phyloP scores from a whole-genome alignment of 148 eudicot genomes.

The Camellia sinensis region DNA sequence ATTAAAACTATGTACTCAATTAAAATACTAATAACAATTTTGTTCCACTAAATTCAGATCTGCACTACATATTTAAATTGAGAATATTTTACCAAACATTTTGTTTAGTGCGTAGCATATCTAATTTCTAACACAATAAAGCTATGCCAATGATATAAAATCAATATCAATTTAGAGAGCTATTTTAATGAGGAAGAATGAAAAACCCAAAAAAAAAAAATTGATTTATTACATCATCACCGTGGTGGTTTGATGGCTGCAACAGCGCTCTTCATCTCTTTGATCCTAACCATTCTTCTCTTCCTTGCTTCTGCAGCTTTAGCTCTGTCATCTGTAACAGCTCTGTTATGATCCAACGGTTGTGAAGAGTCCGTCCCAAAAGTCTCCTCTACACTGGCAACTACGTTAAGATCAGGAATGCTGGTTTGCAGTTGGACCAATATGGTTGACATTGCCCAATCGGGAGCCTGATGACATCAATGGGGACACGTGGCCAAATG shows the following conservation, averaged over 20 bases:
- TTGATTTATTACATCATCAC: background rate
- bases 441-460: background rate
- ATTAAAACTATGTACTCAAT: too few species aligned
- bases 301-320: slow-evolving; percentile 24
- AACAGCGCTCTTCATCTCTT: slow-evolving; percentile 17
- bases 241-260: background rate
- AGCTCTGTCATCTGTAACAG: slow-evolving; percentile 4
- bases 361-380: slow-evolving; percentile 13
- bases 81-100: too few species aligned
- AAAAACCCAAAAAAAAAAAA: background rate
- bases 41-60: too few species aligned
- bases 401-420: slow-evolving; percentile 30
- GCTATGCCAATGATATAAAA: background rate
- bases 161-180: background rate
- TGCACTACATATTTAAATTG: too few species aligned
- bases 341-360: slow-evolving; percentile 22
- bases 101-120: background rate
- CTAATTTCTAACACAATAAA: too few species aligned
- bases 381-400: slow-evolving; percentile 14
- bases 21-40: too few species aligned
- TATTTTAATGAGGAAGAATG: background rate
- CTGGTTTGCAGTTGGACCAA: slow-evolving; percentile 4
- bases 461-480: background rate
- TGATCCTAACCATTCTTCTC: slow-evolving; percentile 17
- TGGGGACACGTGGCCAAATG: slow-evolving; percentile 14